Conservation (phyloP, 1,284 basidiomycete species). For the Leucoagaricus sp. region DNA sequence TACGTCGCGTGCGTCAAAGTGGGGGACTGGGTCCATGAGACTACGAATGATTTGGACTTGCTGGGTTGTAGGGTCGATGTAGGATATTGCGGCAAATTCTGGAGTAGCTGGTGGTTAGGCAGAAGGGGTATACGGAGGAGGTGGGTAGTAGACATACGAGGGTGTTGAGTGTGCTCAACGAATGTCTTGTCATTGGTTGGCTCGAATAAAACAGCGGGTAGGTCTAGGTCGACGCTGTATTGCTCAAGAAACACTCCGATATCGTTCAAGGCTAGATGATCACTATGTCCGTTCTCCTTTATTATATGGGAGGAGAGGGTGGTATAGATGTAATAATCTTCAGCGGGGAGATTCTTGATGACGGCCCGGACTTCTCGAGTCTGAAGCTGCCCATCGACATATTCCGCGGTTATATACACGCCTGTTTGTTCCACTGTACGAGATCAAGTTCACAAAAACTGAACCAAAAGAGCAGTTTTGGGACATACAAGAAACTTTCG, state of each 20-base stretch:
- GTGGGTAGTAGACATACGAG: slow-evolving; percentile 41
- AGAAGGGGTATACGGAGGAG: slow-evolving; percentile 42
- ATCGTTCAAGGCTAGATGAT: slow-evolving; percentile 1
- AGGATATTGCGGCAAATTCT: slow-evolving; percentile 10
- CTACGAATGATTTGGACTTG: neutral
- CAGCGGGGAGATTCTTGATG: neutral
- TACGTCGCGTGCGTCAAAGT: slow-evolving; percentile 60
- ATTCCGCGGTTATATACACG: neutral
- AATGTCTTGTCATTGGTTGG: slow-evolving; percentile 9
- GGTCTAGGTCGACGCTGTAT: neutral
- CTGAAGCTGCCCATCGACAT: neutral
- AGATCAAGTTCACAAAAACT: neutral
- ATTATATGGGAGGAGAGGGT: neutral
- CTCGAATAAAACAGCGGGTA: slow-evolving; percentile 1
- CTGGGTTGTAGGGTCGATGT: slow-evolving; percentile 43
- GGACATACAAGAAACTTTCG: too few species aligned
- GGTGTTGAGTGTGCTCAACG: neutral
- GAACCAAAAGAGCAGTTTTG: neutral
- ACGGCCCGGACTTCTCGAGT: neutral
- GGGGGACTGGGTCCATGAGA: slow-evolving; percentile 58
- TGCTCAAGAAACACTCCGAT: slow-evolving; percentile 7
- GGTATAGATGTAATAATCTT: neutral
- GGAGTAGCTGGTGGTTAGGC: neutral
- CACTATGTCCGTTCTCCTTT: neutral
- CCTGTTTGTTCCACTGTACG: slow-evolving; percentile 1